Base-by-base conservation (phyloP, 148 eudicot species). In the Tetragonia tetragonoides region DNA sequence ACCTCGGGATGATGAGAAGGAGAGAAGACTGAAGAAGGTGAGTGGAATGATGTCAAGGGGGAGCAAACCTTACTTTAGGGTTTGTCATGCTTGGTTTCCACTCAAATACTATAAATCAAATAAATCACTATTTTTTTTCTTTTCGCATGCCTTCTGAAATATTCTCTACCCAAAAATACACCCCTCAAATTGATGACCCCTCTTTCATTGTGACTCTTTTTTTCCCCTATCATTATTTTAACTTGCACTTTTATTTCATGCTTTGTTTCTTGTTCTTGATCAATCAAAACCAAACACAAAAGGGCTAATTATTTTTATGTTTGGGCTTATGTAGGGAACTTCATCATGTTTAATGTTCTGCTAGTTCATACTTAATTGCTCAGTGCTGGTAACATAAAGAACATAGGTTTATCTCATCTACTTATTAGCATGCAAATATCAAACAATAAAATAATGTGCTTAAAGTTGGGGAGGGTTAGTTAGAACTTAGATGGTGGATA, bases 11-110 rank as follows among this genome's bases (percentile, higher is more conserved):
- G 85, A 84, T 86, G 85, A 84, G 78, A 83, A 68, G 63, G 74
- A 37, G 21, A 57, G 80, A 84, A 72, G 82, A 70, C 60, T 59
- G 82, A 84, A 83, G 85, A 75, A 81, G 87, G 92, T 91, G 95
- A 89, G 87, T 61, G 89, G 78, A 80, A 80, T 84, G 83, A 84
- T 84, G 78, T 80, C 51, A 77, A 77, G 69, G 64, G 83, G 80
- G 78, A 76, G 80, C 83, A 80, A 83, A 80, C 28, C 73, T 77
- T 77, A 75, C 85, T 84, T 84, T 84, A 77, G 83, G 86, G 83
- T 80, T 84, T 84, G 41, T 69, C 86, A 83, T 83, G 86, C 83
- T 84, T 77, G 42, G 51, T 84, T 77, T 84, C 46, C 74, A 77
- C 83, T 80, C 83, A 77, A 76, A 67, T 68, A 84, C 14, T 37